Percentiles rank a stretch among this genome's conserved stretches.
Evolutionary conservation across 345 rosid genomes (phyloP).

Genomic region (Populus simonii): DNA sequence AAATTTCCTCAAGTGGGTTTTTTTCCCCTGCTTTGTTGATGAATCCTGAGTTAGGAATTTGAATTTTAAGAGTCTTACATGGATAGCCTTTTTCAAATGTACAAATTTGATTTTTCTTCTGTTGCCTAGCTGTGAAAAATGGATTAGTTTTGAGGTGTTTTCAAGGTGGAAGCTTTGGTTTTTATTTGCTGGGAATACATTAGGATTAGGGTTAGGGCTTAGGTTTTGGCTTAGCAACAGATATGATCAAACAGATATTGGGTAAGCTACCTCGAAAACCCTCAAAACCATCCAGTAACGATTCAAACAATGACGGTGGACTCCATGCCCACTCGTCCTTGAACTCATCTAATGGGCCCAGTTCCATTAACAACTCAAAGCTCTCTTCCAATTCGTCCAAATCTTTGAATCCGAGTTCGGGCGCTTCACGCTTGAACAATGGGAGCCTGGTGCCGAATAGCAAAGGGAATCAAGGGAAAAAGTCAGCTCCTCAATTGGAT

Average conservation of each 20-base stretch:
- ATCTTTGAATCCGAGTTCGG: conserved; percentile 29
- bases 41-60: background rate
- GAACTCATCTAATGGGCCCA: conserved; percentile 37
- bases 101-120: background rate
- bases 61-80: background rate
- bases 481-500: conserved; percentile 35
- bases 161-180: conserved; percentile 13
- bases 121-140: conserved; percentile 6
- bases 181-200: background rate
- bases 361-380: conserved; percentile 38
- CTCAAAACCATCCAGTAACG: conserved; percentile 54
- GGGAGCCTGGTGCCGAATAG: conserved; percentile 35
- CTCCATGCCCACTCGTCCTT: conserved; percentile 36
- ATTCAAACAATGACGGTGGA: conserved; percentile 46
- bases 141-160: conserved; percentile 19
- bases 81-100: conserved; percentile 7
- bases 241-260: conserved; percentile 78
- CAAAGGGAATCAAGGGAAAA: conserved; percentile 47
- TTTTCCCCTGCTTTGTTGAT: background rate
- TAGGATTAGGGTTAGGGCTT: conserved; percentile 13
- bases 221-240: conserved; percentile 18
- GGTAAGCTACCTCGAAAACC: conserved; percentile 72
- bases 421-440: conserved; percentile 40
- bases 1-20: conserved; percentile 1
- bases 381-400: conserved; percentile 36